Base-by-base conservation (phyloP, 495 filamentous ascomycete species). In the Aspergillus wentii region DNA sequence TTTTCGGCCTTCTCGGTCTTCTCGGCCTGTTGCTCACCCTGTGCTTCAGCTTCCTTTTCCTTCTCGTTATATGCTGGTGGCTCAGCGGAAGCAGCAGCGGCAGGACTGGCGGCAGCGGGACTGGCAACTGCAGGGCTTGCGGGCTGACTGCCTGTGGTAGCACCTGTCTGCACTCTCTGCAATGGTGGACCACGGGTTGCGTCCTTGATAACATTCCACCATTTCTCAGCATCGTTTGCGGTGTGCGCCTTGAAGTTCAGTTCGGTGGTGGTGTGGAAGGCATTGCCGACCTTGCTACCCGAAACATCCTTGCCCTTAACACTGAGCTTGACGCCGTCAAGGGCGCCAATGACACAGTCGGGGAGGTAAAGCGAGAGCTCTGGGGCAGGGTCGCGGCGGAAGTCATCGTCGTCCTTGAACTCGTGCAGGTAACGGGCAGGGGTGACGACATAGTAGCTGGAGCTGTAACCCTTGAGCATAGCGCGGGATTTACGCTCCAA, bases 301-400 rank as follows among this genome's bases (percentile, higher is more conserved):
- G 71, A 75, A 4, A 75, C 75, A 53, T 97, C 88, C 64, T 97
- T 98, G 49, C 92, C 94, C 69, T 95, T 95, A 58, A 98, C 71
- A 50, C 76, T 83, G 79, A 98, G 96, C 58, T 94, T 95, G 46
- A 77, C 72, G 28, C 82, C 89, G 44, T 71, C 76, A 27, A 88
- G 71, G 4, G 72, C 71, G 39, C 90, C 87, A 40, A 97, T 72
- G 17, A 77, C 63, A 52, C 90, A 94, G 54, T 98, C 94, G 30
- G 92, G 92, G 6, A 98, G 78, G 57, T 88, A 98, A 37, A 98
- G 80, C 16, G 84, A 88, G 7, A 89, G 68, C 57, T 97, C 89
- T 0, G 91, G 94, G 17, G 67, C 61, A 5, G 91, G 89, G 42
- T 98, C 94, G 48, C 75, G 74, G 35, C 74, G 75, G 53, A 86